A percentile compares a stretch with the other conserved stretches of the same genome.
Evolutionary conservation across 768 basidiomycete species (phyloP).

Genomic region (Kwoniella mangroviensis): DNA sequence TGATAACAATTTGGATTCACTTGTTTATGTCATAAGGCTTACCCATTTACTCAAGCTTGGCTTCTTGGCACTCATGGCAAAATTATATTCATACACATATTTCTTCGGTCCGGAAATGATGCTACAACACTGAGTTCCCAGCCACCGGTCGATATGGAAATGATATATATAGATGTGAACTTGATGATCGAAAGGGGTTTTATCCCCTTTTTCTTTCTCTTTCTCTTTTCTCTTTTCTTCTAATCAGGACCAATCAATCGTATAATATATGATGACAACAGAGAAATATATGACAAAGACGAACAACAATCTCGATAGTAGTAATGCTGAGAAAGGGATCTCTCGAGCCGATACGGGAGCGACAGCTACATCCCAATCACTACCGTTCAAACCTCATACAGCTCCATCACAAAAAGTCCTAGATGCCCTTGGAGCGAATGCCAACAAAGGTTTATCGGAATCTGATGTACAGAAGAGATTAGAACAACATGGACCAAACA

Average conservation of each 20-base stretch:
- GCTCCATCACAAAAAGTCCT: constrained; percentile 48
- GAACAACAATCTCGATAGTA: not conserved
- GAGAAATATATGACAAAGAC: constrained; percentile 16
- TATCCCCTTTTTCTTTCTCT: constrained; percentile 6
- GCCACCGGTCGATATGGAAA: not conserved
- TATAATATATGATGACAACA: constrained; percentile 13
- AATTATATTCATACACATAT: not conserved
- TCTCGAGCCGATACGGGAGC: constrained; percentile 31
- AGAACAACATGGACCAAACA: constrained; percentile 53
- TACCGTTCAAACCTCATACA: constrained; percentile 50
- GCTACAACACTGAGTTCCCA: not conserved
- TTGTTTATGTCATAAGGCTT: not conserved
- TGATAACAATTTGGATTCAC: not conserved
- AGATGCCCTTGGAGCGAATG: constrained; percentile 45
- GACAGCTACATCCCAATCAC: constrained; percentile 33
- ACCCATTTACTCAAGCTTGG: constrained; percentile 4
- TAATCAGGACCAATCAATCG: not conserved
- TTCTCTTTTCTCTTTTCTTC: constrained; percentile 4
- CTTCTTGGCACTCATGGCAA: constrained; percentile 20
- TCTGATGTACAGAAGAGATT: constrained; percentile 40
- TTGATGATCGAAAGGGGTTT: constrained; percentile 1
- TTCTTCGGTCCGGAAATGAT: constrained; percentile 8
- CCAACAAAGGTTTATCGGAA: constrained; percentile 48
- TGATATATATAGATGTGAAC: constrained; percentile 14
- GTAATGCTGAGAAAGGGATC: constrained; percentile 20